Conservation (phyloP, 805 yeast species). For the Schizosaccharomyces lindneri region DNA sequence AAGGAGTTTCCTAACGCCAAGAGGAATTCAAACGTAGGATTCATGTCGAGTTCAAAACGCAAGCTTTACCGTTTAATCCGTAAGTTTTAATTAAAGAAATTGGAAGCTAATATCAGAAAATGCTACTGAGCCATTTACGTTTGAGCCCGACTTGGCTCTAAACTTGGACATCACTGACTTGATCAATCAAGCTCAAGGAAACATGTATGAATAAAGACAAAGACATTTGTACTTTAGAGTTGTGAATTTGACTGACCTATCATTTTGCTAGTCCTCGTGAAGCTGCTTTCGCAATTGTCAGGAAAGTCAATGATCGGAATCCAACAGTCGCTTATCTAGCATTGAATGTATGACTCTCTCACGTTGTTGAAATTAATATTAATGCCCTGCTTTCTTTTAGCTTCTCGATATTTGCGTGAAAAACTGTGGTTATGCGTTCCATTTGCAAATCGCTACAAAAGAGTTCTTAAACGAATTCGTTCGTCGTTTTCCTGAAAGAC, state of each 20-base stretch:
- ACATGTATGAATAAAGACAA: slow-evolving; percentile 16
- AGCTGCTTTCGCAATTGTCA: slow-evolving; percentile 70
- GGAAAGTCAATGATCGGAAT: slow-evolving; percentile 56
- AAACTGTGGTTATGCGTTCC: slow-evolving; percentile 95
- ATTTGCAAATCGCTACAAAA: slow-evolving; percentile 78
- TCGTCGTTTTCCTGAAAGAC: slow-evolving; percentile 79
- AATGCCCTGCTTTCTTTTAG: slow-evolving; percentile 1
- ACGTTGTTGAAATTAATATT: not conserved
- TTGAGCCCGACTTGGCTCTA: slow-evolving; percentile 69
- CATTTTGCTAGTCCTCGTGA: slow-evolving; percentile 36
- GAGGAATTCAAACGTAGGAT: not conserved
- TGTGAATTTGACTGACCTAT: not conserved
- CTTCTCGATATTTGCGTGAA: slow-evolving; percentile 72
- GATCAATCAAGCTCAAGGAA: slow-evolving; percentile 78
- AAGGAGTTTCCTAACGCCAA: not conserved
- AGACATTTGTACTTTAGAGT: too few species aligned
- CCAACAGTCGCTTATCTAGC: slow-evolving; percentile 71
- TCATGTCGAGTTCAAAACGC: not conserved
- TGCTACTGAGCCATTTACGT: slow-evolving; percentile 3
- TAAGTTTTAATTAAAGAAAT: not conserved
- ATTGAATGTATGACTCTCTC: slow-evolving; percentile 13
- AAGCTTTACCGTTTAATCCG: not conserved
- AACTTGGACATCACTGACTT: slow-evolving; percentile 85
- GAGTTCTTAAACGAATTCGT: slow-evolving; percentile 87
- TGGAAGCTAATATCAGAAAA: not conserved